Base-by-base conservation (phyloP, 768 basidiomycete genomes). In the Lactarius pseudohatsudake region DNA sequence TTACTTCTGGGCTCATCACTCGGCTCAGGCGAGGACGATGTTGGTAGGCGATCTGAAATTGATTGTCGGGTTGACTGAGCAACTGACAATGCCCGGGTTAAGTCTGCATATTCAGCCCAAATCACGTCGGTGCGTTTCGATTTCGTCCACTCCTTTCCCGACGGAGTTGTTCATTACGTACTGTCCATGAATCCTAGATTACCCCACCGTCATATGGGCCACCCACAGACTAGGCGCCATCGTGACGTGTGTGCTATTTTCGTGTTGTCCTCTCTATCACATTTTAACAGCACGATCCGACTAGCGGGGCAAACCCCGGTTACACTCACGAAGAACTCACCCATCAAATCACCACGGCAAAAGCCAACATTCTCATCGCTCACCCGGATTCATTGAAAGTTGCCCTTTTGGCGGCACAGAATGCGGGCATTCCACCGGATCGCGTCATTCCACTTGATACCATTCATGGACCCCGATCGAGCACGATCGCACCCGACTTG, bases 301-400 rank as follows among this genome's bases (percentile, higher is more conserved):
- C 8, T 47, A 87, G 86, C 15, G 85, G 85, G 20, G 84, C 86
- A 13, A 90, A 90, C 69, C 88, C 88, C 3, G 75, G 76, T 6
- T 89, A 83, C 72, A 84, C 82, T 18, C 71, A 77, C 2, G 83
- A 84, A 13, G 88, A 90, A 70, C 80, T 90, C 2, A 76, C 75
- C 3, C 79, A 89, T 71, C 88, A 89, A 72, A 77, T 89, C 18
- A 64, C 64, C 1, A 28, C 63, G 20, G 40, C 65, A n/a, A 71
- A 64, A 28, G 59, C 70, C 6, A 38, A 58, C 16, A n/a, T 78
- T 13, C 57, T 80, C 32, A 65, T 81, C 7, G 69, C 74, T 26
- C 74, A 78, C 50, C 73, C 78, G 4, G 71, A 61, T 13, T 72
- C 70, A 2, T 30, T 80, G 36, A 59, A 64, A 11, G 70, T 63